Evolutionary conservation across 352 stramenopile genomes (phyloP), one percentile per base, ranked within the genome.

Genomic region (Pythium periplocum): DNA sequence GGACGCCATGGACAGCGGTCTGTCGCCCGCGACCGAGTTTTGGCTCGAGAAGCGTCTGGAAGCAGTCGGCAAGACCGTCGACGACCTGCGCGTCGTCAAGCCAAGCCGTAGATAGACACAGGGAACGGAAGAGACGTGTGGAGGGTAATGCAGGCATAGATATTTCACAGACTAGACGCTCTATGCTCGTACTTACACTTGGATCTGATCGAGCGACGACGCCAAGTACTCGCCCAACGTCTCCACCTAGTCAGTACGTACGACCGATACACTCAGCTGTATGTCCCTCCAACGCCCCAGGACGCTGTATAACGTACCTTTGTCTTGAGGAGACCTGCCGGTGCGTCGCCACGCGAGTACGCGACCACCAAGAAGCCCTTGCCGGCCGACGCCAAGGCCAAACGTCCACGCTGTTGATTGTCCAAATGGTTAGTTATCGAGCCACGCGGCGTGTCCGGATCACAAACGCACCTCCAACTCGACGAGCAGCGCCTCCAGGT

Each of bases 361-460:
- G 78, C 82, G 62, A 82, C 92, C 0, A 94, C 59, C 30, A 94
- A 55, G 53, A 93, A 94, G 53, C 61, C 73, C 50, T 86, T 84
- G 34, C 82, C 78, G 1, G 77, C 78, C 12, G 79, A 56, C 2
- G 78, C 75, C 48, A 93, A 84, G 17, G 70, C 84, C 45, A 94
- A 46, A 17, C 71, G 67, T 10, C 78, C 81, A 32, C 57, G 69
- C 80, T 90, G 50, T 38, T 46, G 7, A 30, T 12, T 4, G 54
- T 47, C 2, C 9, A 2, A 36, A 59, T 45, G 6, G 12, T 8
- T 42, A 12, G 38, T 8, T 42, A 12, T 5, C n/a, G 17, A 6
- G n/a, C 2, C 32, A 47, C 17, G 6, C 7, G 17, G 7, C 48
- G 37, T 53, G 8, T 53, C 30, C 10, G 6, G 17, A 2, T 43